These are phyloP conservation scores for Lolium multiflorum DNA, from an alignment of 176 grass and related monocot genomes.

Conservation along the genomic window DNA sequence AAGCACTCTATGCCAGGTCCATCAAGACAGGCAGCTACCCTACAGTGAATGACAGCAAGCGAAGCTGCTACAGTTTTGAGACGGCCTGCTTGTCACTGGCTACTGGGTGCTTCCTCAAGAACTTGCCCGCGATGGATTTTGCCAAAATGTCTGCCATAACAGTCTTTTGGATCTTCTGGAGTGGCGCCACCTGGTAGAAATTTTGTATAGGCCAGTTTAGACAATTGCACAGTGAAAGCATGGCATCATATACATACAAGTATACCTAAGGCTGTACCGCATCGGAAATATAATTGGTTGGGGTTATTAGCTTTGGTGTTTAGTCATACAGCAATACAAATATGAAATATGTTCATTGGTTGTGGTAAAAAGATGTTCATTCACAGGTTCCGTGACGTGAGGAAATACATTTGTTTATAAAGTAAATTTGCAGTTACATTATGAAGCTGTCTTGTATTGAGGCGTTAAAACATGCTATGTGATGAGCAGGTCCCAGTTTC, in stretches of 20 bases:
- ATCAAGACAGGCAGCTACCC: conserved; percentile 24
- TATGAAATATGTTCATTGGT: conserved; percentile 7
- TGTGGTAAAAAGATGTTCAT: conserved; percentile 5
- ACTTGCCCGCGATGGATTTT: conserved; percentile 44
- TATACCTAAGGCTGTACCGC: conserved; percentile 27
- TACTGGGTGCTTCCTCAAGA: conserved; percentile 42
- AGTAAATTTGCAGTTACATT: background rate
- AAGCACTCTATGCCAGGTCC: conserved; percentile 42
- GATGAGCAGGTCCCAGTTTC: no score
- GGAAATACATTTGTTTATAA: conserved; percentile 8
- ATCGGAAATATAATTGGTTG: conserved; percentile 14
- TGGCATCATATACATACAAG: conserved; percentile 41
- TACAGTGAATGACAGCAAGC: conserved; percentile 20
- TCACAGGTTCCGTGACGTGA: background rate
- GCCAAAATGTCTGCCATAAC: conserved; percentile 36
- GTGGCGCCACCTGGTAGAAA: conserved; percentile 45
- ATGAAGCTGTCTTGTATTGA: background rate
- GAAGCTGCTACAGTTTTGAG: conserved; percentile 58
- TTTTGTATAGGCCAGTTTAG: conserved; percentile 45
- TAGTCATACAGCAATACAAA: conserved; percentile 1
- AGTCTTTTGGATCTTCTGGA: conserved; percentile 43
- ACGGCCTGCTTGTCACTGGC: conserved; percentile 28
- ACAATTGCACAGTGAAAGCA: conserved; percentile 22
- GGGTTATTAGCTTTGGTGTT: background rate
- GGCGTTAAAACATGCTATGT: no score